Evolutionary conservation across 306 rosid species (phyloP).

Genomic region (Rubus idaeus): DNA sequence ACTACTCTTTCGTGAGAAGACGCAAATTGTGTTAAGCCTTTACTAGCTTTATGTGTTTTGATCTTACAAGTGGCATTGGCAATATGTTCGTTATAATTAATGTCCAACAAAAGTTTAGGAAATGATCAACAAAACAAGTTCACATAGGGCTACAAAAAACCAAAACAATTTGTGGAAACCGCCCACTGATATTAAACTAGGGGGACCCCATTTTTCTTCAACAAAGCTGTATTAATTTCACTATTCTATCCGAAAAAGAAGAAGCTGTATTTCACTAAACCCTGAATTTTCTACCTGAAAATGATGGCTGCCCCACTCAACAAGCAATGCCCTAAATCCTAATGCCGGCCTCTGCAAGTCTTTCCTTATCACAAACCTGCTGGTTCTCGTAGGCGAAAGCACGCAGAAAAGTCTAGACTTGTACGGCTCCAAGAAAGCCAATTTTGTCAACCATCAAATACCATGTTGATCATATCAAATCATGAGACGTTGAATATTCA

Average conservation of each 20-base stretch:
- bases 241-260: no score
- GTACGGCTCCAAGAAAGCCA: constrained; percentile 2
- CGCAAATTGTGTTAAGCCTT: no score
- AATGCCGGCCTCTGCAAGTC: neutral
- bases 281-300: constrained; percentile 10
- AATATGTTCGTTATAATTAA: no score
- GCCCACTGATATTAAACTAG: neutral
- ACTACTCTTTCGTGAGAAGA: no score
- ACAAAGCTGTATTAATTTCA: neutral
- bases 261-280: neutral
- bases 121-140: neutral
- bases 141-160: neutral
- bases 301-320: constrained; percentile 6
- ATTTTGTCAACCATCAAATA: neutral
- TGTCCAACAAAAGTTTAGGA: no score
- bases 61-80: no score
- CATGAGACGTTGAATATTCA: neutral
- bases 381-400: neutral
- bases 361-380: neutral
- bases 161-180: neutral
- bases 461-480: neutral
- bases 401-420: neutral
- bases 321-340: neutral
- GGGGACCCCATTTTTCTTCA: neutral
- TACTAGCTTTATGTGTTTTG: no score